Evolutionary conservation across 2,329 filamentous ascomycete genomes (phyloP).

Genomic region (Xylaria digitata): DNA sequence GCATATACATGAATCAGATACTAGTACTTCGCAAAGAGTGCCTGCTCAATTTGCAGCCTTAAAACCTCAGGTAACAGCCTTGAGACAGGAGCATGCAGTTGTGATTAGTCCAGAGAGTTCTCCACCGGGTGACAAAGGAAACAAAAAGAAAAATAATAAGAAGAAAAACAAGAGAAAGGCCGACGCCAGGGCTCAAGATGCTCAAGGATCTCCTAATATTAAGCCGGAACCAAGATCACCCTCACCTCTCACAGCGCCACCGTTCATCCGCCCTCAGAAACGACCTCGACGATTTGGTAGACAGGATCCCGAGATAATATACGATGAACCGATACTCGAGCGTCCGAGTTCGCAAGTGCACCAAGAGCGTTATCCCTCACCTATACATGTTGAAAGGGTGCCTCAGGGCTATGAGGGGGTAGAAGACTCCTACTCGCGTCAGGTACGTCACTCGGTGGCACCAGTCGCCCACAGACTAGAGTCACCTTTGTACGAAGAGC

Average conservation of each 20-base stretch:
- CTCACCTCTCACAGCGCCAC: slow-evolving; percentile 66
- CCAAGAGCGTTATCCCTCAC: slow-evolving; percentile 48
- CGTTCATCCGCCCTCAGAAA: slow-evolving; percentile 67
- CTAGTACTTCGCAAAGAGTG: slow-evolving; percentile 53
- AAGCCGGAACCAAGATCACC: slow-evolving; percentile 74
- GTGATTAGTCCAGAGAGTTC: slow-evolving; percentile 71
- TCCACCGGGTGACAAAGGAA: slow-evolving; percentile 61
- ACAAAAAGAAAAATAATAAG: slow-evolving; percentile 68
- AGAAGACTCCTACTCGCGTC: slow-evolving; percentile 47
- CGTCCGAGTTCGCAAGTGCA: slow-evolving; percentile 53
- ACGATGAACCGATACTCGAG: slow-evolving; percentile 60
- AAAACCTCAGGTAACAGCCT: slow-evolving; percentile 65
- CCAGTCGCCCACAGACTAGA: slow-evolving; percentile 46
- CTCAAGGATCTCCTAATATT: slow-evolving; percentile 65
- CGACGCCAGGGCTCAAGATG: slow-evolving; percentile 61
- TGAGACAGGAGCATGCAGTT: slow-evolving; percentile 62
- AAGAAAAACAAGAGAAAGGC: slow-evolving; percentile 63
- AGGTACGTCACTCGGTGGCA: slow-evolving; percentile 48
- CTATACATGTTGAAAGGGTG: slow-evolving; percentile 42
- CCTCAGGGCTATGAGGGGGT: slow-evolving; percentile 51
- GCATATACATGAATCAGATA: slow-evolving; percentile 48
- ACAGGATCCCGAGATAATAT: slow-evolving; percentile 55
- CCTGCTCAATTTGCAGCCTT: slow-evolving; percentile 68
- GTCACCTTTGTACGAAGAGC: slow-evolving; percentile 48
- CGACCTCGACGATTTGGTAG: slow-evolving; percentile 63